phyloP scores from a whole-genome alignment of 108 stramenopile genomes.

The Conticribra guillardii region DNA sequence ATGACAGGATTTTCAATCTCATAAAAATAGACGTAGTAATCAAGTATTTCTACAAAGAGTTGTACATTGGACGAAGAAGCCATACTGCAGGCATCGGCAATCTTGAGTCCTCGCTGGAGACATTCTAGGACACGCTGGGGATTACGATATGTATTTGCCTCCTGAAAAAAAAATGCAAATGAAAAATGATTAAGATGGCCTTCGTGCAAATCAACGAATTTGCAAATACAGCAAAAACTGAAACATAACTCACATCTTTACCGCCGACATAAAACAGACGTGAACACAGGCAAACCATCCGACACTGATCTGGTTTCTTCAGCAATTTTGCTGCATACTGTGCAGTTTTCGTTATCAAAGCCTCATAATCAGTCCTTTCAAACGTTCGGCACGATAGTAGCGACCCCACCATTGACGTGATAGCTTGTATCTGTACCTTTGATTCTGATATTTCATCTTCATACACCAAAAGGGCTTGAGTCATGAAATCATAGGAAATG shows the following conservation, averaged over 20 bases:
- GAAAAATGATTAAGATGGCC: slow-evolving; percentile 5
- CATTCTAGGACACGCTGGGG: slow-evolving; percentile 95
- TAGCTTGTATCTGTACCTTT: slow-evolving; percentile 80
- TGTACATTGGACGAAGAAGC: slow-evolving; percentile 68
- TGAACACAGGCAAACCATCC: slow-evolving; percentile 89
- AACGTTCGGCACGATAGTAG: slow-evolving; percentile 72
- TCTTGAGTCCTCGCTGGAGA: slow-evolving; percentile 86
- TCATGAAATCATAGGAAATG: slow-evolving; percentile 95
- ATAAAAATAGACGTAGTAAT: slow-evolving; percentile 95
- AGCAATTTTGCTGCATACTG: slow-evolving; percentile 95
- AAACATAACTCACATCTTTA: slow-evolving; percentile 26
- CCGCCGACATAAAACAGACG: slow-evolving; percentile 87
- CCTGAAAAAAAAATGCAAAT: slow-evolving; percentile 33
- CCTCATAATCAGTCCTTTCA: slow-evolving; percentile 88
- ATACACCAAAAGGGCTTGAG: slow-evolving; percentile 93
- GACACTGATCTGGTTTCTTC: slow-evolving; percentile 95
- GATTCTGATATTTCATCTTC: slow-evolving; percentile 92
- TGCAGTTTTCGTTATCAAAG: slow-evolving; percentile 92
- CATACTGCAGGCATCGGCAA: slow-evolving; percentile 90
- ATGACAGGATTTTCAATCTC: slow-evolving; percentile 89
- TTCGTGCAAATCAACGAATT: slow-evolving; percentile 7
- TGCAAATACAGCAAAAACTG: background rate
- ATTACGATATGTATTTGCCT: slow-evolving; percentile 67
- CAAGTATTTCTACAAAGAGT: slow-evolving; percentile 96
- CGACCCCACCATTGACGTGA: slow-evolving; percentile 90